Percentiles rank a stretch among this genome's conserved stretches.
These are phyloP conservation scores for Lachancea cidri DNA, from an alignment of 805 yeast genomes.

Conservation along the genomic window DNA sequence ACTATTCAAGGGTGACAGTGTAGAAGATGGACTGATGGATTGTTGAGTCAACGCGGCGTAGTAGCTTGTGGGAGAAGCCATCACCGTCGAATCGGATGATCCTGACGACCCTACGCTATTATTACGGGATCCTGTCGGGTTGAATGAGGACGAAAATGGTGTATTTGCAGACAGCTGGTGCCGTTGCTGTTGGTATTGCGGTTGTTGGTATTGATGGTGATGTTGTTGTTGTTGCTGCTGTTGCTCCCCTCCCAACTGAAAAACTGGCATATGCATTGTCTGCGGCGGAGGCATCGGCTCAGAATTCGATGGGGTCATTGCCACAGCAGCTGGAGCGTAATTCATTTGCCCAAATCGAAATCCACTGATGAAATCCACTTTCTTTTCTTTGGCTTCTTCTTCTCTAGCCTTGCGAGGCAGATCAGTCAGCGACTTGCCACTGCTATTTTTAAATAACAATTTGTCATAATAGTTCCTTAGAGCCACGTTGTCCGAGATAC, in stretches of 20 bases:
- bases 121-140: constrained; percentile 7
- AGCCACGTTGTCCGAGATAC: constrained; percentile 32
- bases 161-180: neutral
- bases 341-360: constrained; percentile 11
- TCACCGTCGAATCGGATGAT: constrained; percentile 7
- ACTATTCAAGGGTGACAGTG: constrained; percentile 11
- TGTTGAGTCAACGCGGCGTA: constrained; percentile 12
- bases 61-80: constrained; percentile 11
- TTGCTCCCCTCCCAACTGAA: constrained; percentile 9
- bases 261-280: constrained; percentile 1
- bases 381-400: neutral
- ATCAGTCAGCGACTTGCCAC: constrained; percentile 32
- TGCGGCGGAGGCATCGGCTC: constrained; percentile 15
- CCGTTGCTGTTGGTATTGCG: constrained; percentile 4
- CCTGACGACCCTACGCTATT: constrained; percentile 10
- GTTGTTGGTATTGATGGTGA: no score
- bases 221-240: neutral
- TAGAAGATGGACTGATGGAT: constrained; percentile 8
- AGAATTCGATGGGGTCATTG: constrained; percentile 23
- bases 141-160: constrained; percentile 4
- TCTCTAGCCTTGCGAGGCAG: constrained; percentile 21
- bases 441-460: constrained; percentile 27
- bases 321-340: constrained; percentile 8
- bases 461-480: constrained; percentile 32
- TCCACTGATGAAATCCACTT: constrained; percentile 27